phyloP scores from a whole-genome alignment of 1,139 yeast genomes.

The Sugiyamaella castrensis region DNA sequence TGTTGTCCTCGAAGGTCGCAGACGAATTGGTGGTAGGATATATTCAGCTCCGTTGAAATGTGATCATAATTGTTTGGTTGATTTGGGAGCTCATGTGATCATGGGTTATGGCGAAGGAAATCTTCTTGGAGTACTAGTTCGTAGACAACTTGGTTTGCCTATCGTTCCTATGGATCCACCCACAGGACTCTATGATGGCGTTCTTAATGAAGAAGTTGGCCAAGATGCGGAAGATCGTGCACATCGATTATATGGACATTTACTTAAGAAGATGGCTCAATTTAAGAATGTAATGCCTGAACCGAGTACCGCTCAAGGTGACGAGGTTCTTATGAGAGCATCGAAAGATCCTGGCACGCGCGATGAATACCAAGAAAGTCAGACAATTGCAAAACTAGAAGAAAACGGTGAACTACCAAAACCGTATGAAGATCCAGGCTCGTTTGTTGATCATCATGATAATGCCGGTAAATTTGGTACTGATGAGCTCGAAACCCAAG shows the following conservation, averaged over 20 bases:
- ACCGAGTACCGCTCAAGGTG: conserved; percentile 40
- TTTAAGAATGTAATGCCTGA: conserved; percentile 37
- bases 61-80: conserved; percentile 34
- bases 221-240: conserved; percentile 36
- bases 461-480: conserved; percentile 21
- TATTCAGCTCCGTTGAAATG: conserved; percentile 39
- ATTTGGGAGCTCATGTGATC: conserved; percentile 44
- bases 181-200: conserved; percentile 35
- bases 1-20: conserved; percentile 41
- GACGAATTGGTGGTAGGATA: conserved; percentile 45
- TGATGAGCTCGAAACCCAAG: conserved; percentile 27
- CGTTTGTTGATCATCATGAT: conserved; percentile 21
- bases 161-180: conserved; percentile 38
- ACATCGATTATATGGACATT: conserved; percentile 37
- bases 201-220: conserved; percentile 33
- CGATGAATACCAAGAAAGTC: conserved; percentile 33
- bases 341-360: conserved; percentile 37
- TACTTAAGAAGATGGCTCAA: conserved; percentile 39
- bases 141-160: conserved; percentile 43
- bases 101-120: conserved; percentile 45
- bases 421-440: conserved; percentile 35
- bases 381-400: conserved; percentile 37
- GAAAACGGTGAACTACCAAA: conserved; percentile 33
- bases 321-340: conserved; percentile 37
- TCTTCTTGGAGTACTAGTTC: conserved; percentile 40